Evolutionary conservation across 2,329 filamentous ascomycete genomes (phyloP), one percentile per base, ranked within the genome.

Genomic region (Neoarthrinium moseri): DNA sequence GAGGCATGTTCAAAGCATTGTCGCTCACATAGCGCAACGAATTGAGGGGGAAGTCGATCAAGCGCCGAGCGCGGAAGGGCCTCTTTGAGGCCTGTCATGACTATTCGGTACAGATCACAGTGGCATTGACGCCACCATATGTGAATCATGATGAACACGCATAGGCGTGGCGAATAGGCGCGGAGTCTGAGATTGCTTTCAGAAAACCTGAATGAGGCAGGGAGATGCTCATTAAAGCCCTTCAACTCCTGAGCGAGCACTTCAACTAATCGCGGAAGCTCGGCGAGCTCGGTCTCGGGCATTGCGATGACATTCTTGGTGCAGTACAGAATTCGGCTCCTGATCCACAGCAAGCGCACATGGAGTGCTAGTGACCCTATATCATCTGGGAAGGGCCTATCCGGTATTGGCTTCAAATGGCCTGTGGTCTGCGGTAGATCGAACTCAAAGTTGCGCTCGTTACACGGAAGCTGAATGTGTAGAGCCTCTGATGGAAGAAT

Each of bases 111-210:
- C 3, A 81, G 64, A 54, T 81, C 78, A 51, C 77, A 77, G 52
- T 81, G 72, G 47, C 78, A 81, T 50, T 81, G 78, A 22, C 75
- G 68, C 77, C 77, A 81, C 75, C 74, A 78, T 7, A 81, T 67
- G 51, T 81, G 78, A 8, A 80, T 81, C 77, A 80, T 81, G 54
- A 81, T 66, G 48, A 78, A 81, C 33, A 78, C 75, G 49, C 77
- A 79, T 5, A 82, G 69, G 4, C 78, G 68, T 2, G 77, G 74
- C 1, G 78, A 81, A 53, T 81, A 81, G 3, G 77, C 75, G 5
- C 78, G 72, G 20, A 81, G 64, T 12, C 77, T 71, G 4, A 81
- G 64, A 23, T 80, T 81, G 50, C 69, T 74, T 49, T 81, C 77
- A 10, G 76, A 80, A 58, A 79, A 81, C 37, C 75, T 74, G 52